Conservation (phyloP, 2,329 filamentous ascomycete species). For the Penicillium vulpinum region DNA sequence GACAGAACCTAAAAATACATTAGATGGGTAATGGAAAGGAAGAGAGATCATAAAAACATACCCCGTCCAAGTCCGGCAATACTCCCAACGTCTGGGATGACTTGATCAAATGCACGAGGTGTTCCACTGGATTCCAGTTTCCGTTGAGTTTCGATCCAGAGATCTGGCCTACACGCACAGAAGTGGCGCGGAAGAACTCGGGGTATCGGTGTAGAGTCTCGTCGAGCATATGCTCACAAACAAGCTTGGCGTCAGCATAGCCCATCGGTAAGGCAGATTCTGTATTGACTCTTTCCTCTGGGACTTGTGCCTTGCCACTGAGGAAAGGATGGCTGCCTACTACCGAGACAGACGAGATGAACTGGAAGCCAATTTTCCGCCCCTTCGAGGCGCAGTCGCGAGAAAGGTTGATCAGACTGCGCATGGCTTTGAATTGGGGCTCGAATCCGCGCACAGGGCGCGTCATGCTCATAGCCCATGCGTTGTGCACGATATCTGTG, state of each 20-base stretch:
- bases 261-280: not conserved
- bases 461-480: not conserved
- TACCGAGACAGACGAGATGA: not conserved
- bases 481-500: conserved; percentile 10
- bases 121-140: not conserved
- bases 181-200: not conserved
- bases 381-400: not conserved
- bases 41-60: not conserved
- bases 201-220: not conserved
- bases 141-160: not conserved
- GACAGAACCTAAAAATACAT: not conserved
- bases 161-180: not conserved
- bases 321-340: not conserved
- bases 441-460: not conserved
- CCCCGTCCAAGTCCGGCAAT: not conserved
- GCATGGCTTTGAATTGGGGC: not conserved
- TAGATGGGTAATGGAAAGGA: not conserved
- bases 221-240: not conserved
- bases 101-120: not conserved
- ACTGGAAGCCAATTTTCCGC: not conserved
- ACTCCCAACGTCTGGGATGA: not conserved
- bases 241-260: not conserved
- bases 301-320: not conserved
- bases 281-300: not conserved
- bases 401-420: not conserved